Evolutionary conservation across 495 filamentous ascomycete species (phyloP).

Genomic region (Venustampulla echinocandica): DNA sequence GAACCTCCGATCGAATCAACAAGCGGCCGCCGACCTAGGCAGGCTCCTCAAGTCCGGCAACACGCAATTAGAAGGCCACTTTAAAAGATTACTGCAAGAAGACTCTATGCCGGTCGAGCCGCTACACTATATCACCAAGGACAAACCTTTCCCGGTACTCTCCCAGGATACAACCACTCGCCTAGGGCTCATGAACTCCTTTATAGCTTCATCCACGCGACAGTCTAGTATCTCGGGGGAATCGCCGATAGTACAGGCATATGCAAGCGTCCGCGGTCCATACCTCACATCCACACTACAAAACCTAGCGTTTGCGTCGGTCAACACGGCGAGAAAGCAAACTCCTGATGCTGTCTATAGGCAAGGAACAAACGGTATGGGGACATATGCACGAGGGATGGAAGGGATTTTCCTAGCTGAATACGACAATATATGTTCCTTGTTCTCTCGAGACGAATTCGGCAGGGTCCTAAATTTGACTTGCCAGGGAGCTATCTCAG

Average conservation of each 20-base stretch:
- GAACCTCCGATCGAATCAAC: slow-evolving; percentile 84
- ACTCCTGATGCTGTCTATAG: slow-evolving; percentile 73
- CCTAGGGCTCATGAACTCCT: slow-evolving; percentile 43
- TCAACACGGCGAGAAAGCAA: slow-evolving; percentile 79
- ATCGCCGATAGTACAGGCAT: slow-evolving; percentile 67
- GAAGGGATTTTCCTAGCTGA: slow-evolving; percentile 80
- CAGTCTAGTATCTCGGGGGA: slow-evolving; percentile 23
- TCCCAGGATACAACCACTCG: slow-evolving; percentile 40
- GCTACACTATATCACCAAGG: slow-evolving; percentile 86
- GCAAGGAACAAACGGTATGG: slow-evolving; percentile 88
- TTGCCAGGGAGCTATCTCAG: slow-evolving; percentile 62
- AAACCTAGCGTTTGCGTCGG: slow-evolving; percentile 78
- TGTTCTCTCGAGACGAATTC: slow-evolving; percentile 83
- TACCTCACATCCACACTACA: slow-evolving; percentile 72
- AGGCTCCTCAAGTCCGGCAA: slow-evolving; percentile 69
- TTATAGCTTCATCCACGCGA: slow-evolving; percentile 28
- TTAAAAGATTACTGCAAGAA: slow-evolving; percentile 66
- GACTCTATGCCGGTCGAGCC: slow-evolving; percentile 74
- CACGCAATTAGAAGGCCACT: slow-evolving; percentile 70
- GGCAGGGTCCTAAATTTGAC: slow-evolving; percentile 66
- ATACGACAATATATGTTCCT: slow-evolving; percentile 74
- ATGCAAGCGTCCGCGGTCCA: slow-evolving; percentile 74
- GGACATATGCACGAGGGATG: slow-evolving; percentile 77
- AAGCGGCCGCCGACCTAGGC: slow-evolving; percentile 73
- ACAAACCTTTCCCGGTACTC: slow-evolving; percentile 43